Evolutionary conservation across 257 asterid species (phyloP).

Genomic region (Vinca minor): DNA sequence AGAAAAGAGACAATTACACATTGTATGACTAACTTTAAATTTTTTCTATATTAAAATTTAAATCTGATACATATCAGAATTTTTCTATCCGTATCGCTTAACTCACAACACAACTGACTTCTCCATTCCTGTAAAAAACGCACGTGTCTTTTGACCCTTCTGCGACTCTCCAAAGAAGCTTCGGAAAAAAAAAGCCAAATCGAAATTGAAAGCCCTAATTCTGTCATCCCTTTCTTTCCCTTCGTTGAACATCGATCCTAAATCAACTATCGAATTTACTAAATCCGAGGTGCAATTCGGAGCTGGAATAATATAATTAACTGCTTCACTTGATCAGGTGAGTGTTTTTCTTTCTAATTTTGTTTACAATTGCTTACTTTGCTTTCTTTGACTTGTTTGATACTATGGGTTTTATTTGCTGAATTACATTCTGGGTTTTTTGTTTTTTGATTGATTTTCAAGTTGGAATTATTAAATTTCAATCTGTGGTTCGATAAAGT

Average conservation of each 20-base stretch:
- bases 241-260: conserved; percentile 17
- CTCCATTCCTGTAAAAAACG: conserved; percentile 8
- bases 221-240: conserved; percentile 3
- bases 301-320: conserved; percentile 1
- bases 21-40: too few relatives aligned
- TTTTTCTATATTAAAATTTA: too few relatives aligned
- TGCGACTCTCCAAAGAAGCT: conserved; percentile 26
- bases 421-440: conserved; percentile 15
- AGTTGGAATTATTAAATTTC: conserved; percentile 9
- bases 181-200: too few relatives aligned
- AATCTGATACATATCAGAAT: too few relatives aligned
- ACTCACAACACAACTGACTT: not conserved
- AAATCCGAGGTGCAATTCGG: not conserved
- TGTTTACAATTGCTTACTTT: conserved; percentile 16
- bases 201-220: conserved; percentile 38
- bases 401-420: too few relatives aligned
- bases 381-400: not conserved
- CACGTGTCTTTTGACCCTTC: conserved; percentile 40
- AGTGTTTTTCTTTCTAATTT: conserved; percentile 7
- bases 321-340: conserved; percentile 28
- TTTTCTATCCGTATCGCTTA: too few relatives aligned
- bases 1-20: not conserved
- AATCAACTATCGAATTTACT: conserved; percentile 8
- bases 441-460: conserved; percentile 16
- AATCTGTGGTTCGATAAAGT: conserved; percentile 16